phyloP scores from a whole-genome alignment of 257 asterid genomes.

The Asclepias syriaca region DNA sequence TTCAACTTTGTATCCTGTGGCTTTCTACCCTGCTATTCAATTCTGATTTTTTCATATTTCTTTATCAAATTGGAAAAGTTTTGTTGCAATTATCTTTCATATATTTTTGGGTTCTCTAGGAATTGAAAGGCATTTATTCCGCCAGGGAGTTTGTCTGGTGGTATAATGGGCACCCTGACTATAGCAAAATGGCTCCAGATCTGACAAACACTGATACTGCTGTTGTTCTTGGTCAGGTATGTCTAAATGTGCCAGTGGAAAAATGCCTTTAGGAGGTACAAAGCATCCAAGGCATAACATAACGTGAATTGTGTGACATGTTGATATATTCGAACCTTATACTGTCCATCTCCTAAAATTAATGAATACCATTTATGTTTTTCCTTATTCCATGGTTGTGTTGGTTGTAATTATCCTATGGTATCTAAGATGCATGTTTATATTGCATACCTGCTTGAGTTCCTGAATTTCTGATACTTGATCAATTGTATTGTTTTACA shows the following conservation, averaged over 20 bases:
- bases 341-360: not conserved
- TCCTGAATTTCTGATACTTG: not conserved
- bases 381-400: not conserved
- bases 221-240: conserved; percentile 86
- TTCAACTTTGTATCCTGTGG: not conserved
- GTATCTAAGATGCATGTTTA: not conserved
- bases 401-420: not conserved
- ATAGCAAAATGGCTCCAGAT: conserved; percentile 63
- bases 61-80: not conserved
- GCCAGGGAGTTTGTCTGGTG: conserved; percentile 98
- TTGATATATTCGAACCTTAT: not conserved
- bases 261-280: not conserved
- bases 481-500: not conserved
- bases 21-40: not conserved
- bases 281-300: not conserved
- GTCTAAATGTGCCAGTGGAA: conserved; percentile 1
- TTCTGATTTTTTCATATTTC: not conserved
- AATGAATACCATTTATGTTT: not conserved
- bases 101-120: conserved; percentile 30
- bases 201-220: conserved; percentile 76
- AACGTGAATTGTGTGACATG: not conserved
- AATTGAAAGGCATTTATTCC: conserved; percentile 54
- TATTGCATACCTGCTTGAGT: not conserved
- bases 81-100: conserved; percentile 12
- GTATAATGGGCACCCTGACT: conserved; percentile 97